Base-by-base conservation (phyloP, 495 filamentous ascomycete species). In the Podospora pseudopauciseta region DNA sequence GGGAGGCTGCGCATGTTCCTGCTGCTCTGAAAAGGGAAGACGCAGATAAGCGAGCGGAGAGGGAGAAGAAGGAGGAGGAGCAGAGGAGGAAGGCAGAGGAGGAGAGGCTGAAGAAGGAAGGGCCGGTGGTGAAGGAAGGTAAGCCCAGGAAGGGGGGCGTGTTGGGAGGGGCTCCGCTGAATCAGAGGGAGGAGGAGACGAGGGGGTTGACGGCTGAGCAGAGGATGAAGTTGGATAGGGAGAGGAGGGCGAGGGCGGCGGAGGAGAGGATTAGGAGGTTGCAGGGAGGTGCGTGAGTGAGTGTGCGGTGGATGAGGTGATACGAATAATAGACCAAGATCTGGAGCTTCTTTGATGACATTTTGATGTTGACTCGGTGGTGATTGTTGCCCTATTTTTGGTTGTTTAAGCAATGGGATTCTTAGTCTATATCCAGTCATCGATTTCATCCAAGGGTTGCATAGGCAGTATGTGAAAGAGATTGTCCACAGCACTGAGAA, bases 141-240 rank as follows among this genome's bases (percentile, higher is more conserved):
- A 67, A 57, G 55, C 55, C 65, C 59, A 71, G 85, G 81, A 72
- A 70, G 27, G 72, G 72, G 0, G 76, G 84, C 44, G 74, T 84
- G 19, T 70, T 91, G 20, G 85, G 76, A 28, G 73, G 79, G 73
- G 78, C 78, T 67, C 76, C 85, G 53, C 85, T 85, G 65, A 92
- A 96, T 75, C 89, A 85, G 76, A 86, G 92, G 67, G 89, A 91
- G 72, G 91, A 96, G 75, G 92, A 96, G 74, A 88, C 84, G 67
- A 85, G 91, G 72, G 93, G 93, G 0, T 85, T 97, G 85, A 93
- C 90, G 18, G 86, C 91, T 2, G 92, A 97, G 81, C 91, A 91
- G 87, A 86, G 87, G 75, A 85, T 88, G 88, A 85, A 84, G 74
- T 71, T 97, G 71, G 93, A 97, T 75, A 83, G 92, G 76, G 92